phyloP scores from a whole-genome alignment of 192 early-diverging fungal species.

The Spizellomyces punctatus region DNA sequence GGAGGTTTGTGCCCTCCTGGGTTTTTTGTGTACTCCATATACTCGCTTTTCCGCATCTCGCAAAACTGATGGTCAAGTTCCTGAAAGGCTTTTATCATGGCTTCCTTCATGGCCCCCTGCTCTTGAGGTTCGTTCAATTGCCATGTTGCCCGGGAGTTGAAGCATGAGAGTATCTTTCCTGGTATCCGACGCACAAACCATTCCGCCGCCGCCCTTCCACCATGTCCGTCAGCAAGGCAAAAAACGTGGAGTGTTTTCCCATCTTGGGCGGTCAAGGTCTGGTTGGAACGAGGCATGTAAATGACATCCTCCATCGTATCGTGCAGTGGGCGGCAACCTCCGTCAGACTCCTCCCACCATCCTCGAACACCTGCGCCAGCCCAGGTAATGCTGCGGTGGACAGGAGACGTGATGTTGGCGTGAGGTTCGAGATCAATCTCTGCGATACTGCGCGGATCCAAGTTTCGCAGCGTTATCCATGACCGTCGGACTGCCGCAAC shows the following conservation, averaged over 20 bases:
- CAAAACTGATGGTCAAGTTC: conserved; percentile 28
- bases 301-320: conserved; percentile 20
- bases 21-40: not conserved
- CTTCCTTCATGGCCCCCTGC: not conserved
- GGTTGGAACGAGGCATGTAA: not conserved
- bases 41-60: conserved; percentile 6
- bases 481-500: not conserved
- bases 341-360: conserved; percentile 14
- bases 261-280: not conserved
- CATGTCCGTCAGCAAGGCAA: conserved; percentile 32
- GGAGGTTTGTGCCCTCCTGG: not conserved
- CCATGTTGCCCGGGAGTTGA: not conserved
- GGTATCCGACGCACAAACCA: conserved; percentile 30
- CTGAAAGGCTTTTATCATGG: not conserved
- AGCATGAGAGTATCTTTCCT: not conserved
- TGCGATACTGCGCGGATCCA: not conserved
- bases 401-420: not conserved
- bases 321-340: not conserved
- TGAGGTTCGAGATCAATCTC: not conserved
- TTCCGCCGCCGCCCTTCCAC: conserved; percentile 22
- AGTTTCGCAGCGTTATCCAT: not conserved
- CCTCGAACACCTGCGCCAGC: conserved; percentile 9
- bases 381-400: conserved; percentile 1
- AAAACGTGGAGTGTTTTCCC: conserved; percentile 17
- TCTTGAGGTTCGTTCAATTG: not conserved